Evolutionary conservation across 305 asterid species (phyloP).

Genomic region (Plantago coronopus): DNA sequence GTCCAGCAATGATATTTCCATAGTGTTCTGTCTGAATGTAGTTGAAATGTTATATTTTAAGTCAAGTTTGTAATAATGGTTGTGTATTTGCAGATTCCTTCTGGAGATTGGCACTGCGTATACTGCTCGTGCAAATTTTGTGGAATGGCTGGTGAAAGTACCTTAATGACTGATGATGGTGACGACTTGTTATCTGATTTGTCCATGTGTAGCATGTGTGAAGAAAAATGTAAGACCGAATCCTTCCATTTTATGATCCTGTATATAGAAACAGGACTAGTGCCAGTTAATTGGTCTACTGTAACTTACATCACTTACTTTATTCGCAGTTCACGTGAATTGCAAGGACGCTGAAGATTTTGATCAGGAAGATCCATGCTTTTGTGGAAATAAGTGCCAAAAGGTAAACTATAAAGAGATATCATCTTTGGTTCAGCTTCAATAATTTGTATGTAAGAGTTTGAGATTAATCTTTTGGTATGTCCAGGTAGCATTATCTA

Average conservation of each 20-base stretch:
- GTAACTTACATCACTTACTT: slow-evolving; percentile 18
- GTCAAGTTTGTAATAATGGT: slow-evolving; percentile 13
- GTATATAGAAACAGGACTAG: slow-evolving; percentile 8
- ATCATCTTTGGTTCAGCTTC: not conserved
- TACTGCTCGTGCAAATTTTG: slow-evolving; percentile 95
- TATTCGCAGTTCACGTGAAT: slow-evolving; percentile 61
- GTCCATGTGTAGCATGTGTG: slow-evolving; percentile 61
- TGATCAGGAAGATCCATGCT: slow-evolving; percentile 36
- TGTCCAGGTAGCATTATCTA: not conserved
- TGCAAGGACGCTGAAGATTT: slow-evolving; percentile 48
- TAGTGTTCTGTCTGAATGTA: slow-evolving; percentile 2
- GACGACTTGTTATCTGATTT: slow-evolving; percentile 33
- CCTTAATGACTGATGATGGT: slow-evolving; percentile 35
- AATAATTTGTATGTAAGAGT: slow-evolving; percentile 1
- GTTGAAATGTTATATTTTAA: slow-evolving; percentile 19
- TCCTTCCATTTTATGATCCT: slow-evolving; percentile 4
- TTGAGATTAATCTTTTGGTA: not conserved
- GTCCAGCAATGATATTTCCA: not conserved
- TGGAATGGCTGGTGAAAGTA: slow-evolving; percentile 49
- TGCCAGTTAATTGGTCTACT: slow-evolving; percentile 6
- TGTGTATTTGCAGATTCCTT: slow-evolving; percentile 55
- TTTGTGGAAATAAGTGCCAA: slow-evolving; percentile 79
- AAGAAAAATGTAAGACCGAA: slow-evolving; percentile 67
- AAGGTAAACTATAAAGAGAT: slow-evolving; percentile 39
- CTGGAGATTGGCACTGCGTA: slow-evolving; percentile 87